A percentile compares a stretch with the other conserved stretches of the same genome.
Evolutionary conservation across 1,284 basidiomycete species (phyloP).

Genomic region (Ceratobasidium sp.): DNA sequence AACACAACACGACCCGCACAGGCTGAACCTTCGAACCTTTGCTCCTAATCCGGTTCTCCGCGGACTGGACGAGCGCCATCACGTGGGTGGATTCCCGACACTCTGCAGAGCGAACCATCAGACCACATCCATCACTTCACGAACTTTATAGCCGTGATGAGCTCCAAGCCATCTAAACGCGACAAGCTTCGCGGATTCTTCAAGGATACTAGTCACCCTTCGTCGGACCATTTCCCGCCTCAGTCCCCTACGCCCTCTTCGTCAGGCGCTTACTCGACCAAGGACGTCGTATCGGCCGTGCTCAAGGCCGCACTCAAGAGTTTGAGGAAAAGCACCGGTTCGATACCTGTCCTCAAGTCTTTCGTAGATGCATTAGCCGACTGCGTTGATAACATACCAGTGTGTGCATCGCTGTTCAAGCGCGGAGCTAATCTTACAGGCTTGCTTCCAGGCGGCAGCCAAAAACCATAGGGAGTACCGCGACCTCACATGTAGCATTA

Average conservation of each 20-base stretch:
- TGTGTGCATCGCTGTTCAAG: background rate
- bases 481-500: background rate
- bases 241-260: background rate
- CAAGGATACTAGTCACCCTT: background rate
- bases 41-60: too few relatives aligned
- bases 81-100: too few relatives aligned
- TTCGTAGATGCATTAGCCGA: background rate
- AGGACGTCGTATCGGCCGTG: too few relatives aligned
- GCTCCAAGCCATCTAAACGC: background rate
- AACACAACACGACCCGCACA: too few relatives aligned
- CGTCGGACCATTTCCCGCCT: background rate
- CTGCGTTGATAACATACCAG: conserved; percentile 1
- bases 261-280: background rate
- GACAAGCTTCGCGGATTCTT: background rate
- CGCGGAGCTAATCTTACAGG: background rate
- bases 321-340: background rate
- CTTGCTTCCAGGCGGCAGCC: background rate
- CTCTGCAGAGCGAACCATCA: too few relatives aligned
- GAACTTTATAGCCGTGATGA: background rate
- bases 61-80: too few relatives aligned
- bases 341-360: background rate
- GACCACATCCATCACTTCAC: too few relatives aligned
- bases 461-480: background rate
- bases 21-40: too few relatives aligned
- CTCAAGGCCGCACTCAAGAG: background rate